Conservation (phyloP, 2,329 filamentous ascomycete species). For the Cercospora sp. region DNA sequence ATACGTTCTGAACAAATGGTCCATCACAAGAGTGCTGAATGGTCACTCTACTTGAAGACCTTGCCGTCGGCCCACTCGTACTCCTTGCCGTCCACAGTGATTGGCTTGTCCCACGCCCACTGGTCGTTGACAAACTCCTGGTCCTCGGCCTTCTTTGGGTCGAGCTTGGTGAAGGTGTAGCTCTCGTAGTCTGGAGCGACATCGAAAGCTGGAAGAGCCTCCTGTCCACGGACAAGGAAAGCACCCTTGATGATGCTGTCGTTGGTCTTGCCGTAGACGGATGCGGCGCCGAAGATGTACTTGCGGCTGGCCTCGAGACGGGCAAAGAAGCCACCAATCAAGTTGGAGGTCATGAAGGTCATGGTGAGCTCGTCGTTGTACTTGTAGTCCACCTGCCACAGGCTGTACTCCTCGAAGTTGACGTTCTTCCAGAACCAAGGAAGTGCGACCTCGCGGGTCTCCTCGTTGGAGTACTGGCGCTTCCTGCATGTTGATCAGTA, state of each 20-base stretch:
- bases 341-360: constrained; percentile 98
- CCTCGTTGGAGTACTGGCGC: constrained; percentile 96
- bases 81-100: constrained; percentile 79
- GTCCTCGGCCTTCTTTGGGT: constrained; percentile 82
- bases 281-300: constrained; percentile 89
- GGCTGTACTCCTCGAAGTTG: constrained; percentile 91
- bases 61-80: constrained; percentile 89
- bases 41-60: constrained; percentile 83
- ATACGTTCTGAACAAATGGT: not conserved
- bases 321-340: constrained; percentile 95
- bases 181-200: constrained; percentile 97
- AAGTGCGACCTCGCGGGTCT: constrained; percentile 75
- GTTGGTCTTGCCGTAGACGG: constrained; percentile 86
- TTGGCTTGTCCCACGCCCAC: constrained; percentile 90
- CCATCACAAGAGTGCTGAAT: not conserved
- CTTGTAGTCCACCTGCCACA: constrained; percentile 96
- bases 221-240: constrained; percentile 91
- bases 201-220: constrained; percentile 82
- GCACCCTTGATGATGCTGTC: constrained; percentile 89
- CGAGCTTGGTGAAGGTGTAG: constrained; percentile 95
- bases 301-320: constrained; percentile 97
- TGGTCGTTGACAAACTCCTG: constrained; percentile 78
- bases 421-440: constrained; percentile 99
- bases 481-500: constrained; percentile 52
- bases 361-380: constrained; percentile 98